These are phyloP conservation scores for Bifiguratus adelaidae DNA, from an alignment of 192 early-diverging fungal species.

Conservation along the genomic window DNA sequence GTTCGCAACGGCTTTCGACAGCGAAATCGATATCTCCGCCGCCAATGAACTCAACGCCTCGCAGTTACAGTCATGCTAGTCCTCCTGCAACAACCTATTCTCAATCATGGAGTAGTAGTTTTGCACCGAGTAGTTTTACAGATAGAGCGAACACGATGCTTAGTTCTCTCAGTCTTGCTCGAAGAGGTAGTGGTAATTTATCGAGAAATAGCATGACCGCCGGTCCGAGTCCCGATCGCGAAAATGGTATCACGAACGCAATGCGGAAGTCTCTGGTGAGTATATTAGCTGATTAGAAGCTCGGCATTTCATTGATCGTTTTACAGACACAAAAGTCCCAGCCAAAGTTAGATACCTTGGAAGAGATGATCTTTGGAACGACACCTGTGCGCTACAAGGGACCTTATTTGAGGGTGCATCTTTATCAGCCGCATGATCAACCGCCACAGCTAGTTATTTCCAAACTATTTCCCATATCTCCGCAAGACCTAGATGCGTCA, in stretches of 20 bases:
- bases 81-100: too few species aligned
- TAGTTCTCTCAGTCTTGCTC: conserved; percentile 10
- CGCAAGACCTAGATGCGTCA: conserved; percentile 12
- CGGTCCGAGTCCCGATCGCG: conserved; percentile 5
- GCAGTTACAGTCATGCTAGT: too few species aligned
- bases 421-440: conserved; percentile 14
- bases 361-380: conserved; percentile 41
- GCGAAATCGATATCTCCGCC: too few species aligned
- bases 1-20: too few species aligned
- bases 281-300: not conserved
- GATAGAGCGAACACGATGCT: too few species aligned
- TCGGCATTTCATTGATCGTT: not conserved
- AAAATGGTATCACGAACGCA: not conserved
- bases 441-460: conserved; percentile 26
- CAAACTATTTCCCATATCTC: conserved; percentile 26
- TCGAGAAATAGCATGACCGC: conserved; percentile 3
- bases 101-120: too few species aligned
- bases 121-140: too few species aligned
- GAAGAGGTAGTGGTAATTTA: conserved; percentile 6
- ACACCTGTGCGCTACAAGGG: conserved; percentile 39
- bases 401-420: conserved; percentile 33
- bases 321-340: conserved; percentile 11
- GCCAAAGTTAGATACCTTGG: conserved; percentile 23
- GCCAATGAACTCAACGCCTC: too few species aligned
- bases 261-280: not conserved